These are phyloP conservation scores for Cryptococcus jaspeensis DNA, from an alignment of 1,284 basidiomycete species.

Conservation along the genomic window DNA sequence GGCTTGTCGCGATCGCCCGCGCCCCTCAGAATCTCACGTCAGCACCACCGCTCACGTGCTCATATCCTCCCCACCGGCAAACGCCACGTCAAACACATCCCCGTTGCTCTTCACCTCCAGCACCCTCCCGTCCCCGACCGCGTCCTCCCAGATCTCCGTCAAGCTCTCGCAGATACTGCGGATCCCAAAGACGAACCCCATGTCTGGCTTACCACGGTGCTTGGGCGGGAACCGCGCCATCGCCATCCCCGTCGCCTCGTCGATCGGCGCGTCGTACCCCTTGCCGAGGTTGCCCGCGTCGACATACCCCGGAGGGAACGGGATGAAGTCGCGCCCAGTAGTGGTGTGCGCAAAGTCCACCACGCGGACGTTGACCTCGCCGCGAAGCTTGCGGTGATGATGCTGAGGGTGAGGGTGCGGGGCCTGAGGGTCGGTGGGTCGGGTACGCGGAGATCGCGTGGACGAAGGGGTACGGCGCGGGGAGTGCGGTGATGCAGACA, in stretches of 20 bases:
- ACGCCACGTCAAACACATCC: slow-evolving; percentile 40
- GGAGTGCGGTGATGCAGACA: slow-evolving; percentile 6
- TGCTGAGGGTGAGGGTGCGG: slow-evolving; percentile 16
- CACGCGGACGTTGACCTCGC: slow-evolving; percentile 91
- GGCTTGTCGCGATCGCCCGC: no score
- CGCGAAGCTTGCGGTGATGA: slow-evolving; percentile 56
- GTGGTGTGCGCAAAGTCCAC: slow-evolving; percentile 99
- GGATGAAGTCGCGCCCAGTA: slow-evolving; percentile 86
- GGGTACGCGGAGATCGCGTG: slow-evolving; percentile 7
- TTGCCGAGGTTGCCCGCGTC: slow-evolving; percentile 57
- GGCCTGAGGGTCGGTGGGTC: slow-evolving; percentile 3
- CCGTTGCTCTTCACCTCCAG: slow-evolving; percentile 21
- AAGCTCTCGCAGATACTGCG: slow-evolving; percentile 73
- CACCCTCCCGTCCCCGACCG: slow-evolving; percentile 47
- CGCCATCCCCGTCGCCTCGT: slow-evolving; percentile 72
- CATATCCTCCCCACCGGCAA: slow-evolving; percentile 20
- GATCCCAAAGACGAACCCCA: slow-evolving; percentile 90
- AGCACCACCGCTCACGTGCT: slow-evolving; percentile 9
- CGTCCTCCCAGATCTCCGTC: slow-evolving; percentile 78
- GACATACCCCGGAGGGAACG: slow-evolving; percentile 45
- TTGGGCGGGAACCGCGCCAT: slow-evolving; percentile 90
- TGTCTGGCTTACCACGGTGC: slow-evolving; percentile 81
- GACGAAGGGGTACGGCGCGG: slow-evolving; percentile 9
- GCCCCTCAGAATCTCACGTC: no score
- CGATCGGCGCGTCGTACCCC: slow-evolving; percentile 76